Base-by-base conservation (phyloP, 805 yeast species). In the Wickerhamiella cacticola region DNA sequence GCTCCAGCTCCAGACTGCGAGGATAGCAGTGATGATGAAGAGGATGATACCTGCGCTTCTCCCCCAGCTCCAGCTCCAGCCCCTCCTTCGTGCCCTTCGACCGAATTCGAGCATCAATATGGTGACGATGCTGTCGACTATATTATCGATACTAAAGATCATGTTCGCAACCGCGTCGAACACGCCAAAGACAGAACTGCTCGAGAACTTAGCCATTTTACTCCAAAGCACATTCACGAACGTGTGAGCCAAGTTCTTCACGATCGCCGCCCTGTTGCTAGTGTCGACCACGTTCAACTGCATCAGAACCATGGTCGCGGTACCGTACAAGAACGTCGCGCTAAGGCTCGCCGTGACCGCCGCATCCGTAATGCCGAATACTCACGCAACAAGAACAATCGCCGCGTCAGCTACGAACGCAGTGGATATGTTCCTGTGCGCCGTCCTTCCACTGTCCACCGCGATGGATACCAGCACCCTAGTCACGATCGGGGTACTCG, bases 391-490 rank as follows among this genome's bases (percentile, higher is more conserved):
- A 33, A 31, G 19, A 15, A 10, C 36, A 13, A 9, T 15, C 36
- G 36, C 19, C 36, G 36, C n/a, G 36, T 31, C 5, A 31, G 36
- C 36, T 31, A 31, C 16, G 36, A 31, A 10, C 36, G 36, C 19
- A 31, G 36, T 15, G 36, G 36, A 3, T 31, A 31, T n/a, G 36
- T 15, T 15, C 36, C 36, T n/a, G 19, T 31, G 9, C 19, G 25
- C 45, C 46, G 41, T 16, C 33, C 58, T 56, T 31, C 50, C 48
- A 15, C 56, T 45, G 8, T 25, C 21, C 25, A n/a, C 33, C 31
- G 26, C 26, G 34, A 21, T 41, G 22, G 40, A 22, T 13, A 21
- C 38, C 46, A 5, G 28, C 36, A 9, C 19, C 36, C 21, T 31
- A 18, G 19, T 15, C 21, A 31, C 7, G 3, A 31, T 31, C 15